Conservation (phyloP, 2,329 filamentous ascomycete genomes). For the Colletotrichum sp. region DNA sequence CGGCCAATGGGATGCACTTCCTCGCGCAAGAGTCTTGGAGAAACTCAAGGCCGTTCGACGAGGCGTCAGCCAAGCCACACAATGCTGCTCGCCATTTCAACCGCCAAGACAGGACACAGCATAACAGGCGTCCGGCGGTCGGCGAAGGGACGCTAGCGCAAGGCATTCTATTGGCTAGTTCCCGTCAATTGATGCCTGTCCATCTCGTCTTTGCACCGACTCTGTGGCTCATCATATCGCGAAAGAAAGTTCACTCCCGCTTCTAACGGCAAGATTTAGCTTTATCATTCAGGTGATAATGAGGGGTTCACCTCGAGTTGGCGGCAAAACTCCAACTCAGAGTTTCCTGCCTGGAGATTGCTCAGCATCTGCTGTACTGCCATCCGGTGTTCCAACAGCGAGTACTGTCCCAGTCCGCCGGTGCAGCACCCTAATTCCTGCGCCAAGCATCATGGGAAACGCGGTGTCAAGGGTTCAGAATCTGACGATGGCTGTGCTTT, state of each 20-base stretch:
- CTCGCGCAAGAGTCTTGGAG: background rate
- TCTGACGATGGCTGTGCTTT: background rate
- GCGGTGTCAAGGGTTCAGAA: background rate
- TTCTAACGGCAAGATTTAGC: background rate
- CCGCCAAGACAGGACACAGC: background rate
- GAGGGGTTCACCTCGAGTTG: background rate
- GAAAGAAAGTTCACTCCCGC: background rate
- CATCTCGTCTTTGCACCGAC: background rate
- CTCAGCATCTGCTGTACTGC: background rate
- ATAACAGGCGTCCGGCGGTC: background rate
- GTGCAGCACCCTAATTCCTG: background rate
- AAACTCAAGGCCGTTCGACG: conserved; percentile 10
- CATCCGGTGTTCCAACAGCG: background rate
- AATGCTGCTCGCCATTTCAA: background rate
- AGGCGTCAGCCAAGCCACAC: conserved; percentile 15
- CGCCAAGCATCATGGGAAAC: background rate
- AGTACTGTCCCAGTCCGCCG: background rate
- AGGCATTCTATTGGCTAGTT: background rate
- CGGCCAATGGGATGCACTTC: background rate
- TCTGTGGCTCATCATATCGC: background rate
- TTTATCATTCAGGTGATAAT: background rate
- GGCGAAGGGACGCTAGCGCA: background rate
- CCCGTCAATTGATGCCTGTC: background rate
- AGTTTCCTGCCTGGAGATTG: background rate
- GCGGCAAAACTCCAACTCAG: background rate